Base-by-base conservation (phyloP, 2,329 filamentous ascomycete species). In the Emergomyces orientalis region DNA sequence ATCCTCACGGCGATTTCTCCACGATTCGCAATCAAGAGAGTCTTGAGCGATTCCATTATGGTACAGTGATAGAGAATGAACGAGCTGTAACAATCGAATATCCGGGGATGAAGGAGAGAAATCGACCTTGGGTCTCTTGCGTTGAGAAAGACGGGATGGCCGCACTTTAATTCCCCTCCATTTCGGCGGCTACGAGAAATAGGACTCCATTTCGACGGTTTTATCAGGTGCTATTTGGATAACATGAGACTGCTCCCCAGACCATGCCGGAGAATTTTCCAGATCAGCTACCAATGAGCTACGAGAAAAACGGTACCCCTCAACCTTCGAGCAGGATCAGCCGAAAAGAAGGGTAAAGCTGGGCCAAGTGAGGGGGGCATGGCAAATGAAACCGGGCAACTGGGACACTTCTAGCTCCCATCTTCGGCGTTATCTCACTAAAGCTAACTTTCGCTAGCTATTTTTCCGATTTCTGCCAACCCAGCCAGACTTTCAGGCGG, bases 1-100 rank as follows among this genome's bases (percentile, higher is more conserved):
- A 84, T 80, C 37, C 83, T 78, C 39, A 77, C 76, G 2, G 82
- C 81, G 61, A 86, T 86, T 69, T 86, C 83, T 56, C 83, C 84
- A 55, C 84, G 76, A 69, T 87, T 86, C 11, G 84, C 83, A 57
- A 86, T 78, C 14, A 87, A 72, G 22, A 86, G 66, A 14, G 76
- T 81, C 68, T 80, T 81, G 41, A 84, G 63, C n/a, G 62, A 66
- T 61, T 76, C 71, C 75, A 77, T 74, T 34, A 52, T 62, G 37
- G 56, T 30, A 39, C 25, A 34, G 30, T 54, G 27, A 34, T 14
- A 39, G 30, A 19, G 52, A 47, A 32, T 27, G 45, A 41, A 45
- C 30, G 22, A 19, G 37, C n/a, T 45, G 43, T 45, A 32, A 55
- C 25, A 11, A 54, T 55, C 22, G 49, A 27, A 57, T 39, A 19